phyloP scores from a whole-genome alignment of 176 grass and related monocot genomes.

The Thalia dealbata region DNA sequence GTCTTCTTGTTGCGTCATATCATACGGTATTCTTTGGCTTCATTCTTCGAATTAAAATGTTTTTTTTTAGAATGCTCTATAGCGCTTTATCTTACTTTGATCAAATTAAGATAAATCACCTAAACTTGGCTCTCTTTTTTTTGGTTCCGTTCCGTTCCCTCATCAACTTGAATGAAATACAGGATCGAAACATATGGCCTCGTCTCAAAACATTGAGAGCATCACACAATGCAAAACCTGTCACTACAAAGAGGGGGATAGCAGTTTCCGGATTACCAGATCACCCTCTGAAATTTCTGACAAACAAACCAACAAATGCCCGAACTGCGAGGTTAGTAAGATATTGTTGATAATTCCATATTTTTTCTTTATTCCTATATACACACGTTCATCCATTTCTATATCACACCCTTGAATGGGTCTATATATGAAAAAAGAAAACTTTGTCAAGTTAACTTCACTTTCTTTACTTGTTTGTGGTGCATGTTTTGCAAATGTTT shows the following conservation, averaged over 20 bases:
- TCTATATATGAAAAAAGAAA: no score
- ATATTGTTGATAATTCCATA: conserved; percentile 15
- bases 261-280: conserved; percentile 42
- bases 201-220: conserved; percentile 51
- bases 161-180: neutral
- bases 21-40: no score
- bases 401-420: neutral
- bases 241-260: conserved; percentile 63
- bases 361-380: no score
- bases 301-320: conserved; percentile 35
- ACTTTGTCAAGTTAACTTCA: no score
- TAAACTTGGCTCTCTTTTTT: neutral
- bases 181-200: conserved; percentile 40
- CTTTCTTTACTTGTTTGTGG: neutral
- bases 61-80: neutral
- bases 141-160: no score
- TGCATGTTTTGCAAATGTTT: neutral
- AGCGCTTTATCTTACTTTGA: neutral
- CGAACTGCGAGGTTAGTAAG: conserved; percentile 60
- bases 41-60: no score
- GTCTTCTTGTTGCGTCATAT: no score
- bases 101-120: neutral
- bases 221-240: conserved; percentile 52
- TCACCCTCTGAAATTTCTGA: conserved; percentile 47
- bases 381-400: no score